These are phyloP conservation scores for Rusavskia elegans DNA, from an alignment of 495 filamentous ascomycete genomes.

Conservation along the genomic window DNA sequence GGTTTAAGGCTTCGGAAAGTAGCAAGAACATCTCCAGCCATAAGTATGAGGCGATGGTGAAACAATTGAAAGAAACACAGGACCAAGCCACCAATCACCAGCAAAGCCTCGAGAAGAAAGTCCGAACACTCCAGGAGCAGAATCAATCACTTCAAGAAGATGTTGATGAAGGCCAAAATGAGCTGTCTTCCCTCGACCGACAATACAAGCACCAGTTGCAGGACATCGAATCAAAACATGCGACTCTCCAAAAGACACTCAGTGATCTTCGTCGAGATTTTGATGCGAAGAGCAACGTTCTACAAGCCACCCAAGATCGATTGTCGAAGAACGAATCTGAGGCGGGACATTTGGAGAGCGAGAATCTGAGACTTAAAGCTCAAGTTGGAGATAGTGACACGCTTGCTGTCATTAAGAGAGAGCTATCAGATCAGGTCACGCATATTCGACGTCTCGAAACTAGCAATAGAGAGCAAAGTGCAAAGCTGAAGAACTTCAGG, in stretches of 20 bases:
- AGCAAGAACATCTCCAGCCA: conserved; percentile 49
- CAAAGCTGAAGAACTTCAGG: conserved; percentile 65
- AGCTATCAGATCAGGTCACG: conserved; percentile 74
- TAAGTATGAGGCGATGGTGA: conserved; percentile 54
- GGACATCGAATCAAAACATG: conserved; percentile 56
- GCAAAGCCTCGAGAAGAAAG: conserved; percentile 50
- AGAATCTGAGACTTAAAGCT: conserved; percentile 66
- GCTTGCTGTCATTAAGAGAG: conserved; percentile 63
- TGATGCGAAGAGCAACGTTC: conserved; percentile 39
- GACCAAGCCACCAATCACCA: conserved; percentile 52
- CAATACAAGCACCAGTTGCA: conserved; percentile 49
- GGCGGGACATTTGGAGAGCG: conserved; percentile 58
- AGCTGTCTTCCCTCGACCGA: conserved; percentile 53
- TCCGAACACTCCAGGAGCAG: conserved; percentile 57
- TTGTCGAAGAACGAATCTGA: conserved; percentile 52
- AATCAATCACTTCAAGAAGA: conserved; percentile 59
- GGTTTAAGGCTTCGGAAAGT: conserved; percentile 40
- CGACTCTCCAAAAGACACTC: conserved; percentile 47
- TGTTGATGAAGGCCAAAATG: conserved; percentile 55
- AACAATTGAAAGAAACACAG: conserved; percentile 55
- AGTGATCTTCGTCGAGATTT: conserved; percentile 60
- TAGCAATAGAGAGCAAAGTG: conserved; percentile 60
- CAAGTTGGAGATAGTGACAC: conserved; percentile 76
- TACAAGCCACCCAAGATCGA: conserved; percentile 51
- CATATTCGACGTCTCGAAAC: conserved; percentile 77